Base-by-base conservation (phyloP, 192 early-diverging fungal species). In the Podila epicladia region DNA sequence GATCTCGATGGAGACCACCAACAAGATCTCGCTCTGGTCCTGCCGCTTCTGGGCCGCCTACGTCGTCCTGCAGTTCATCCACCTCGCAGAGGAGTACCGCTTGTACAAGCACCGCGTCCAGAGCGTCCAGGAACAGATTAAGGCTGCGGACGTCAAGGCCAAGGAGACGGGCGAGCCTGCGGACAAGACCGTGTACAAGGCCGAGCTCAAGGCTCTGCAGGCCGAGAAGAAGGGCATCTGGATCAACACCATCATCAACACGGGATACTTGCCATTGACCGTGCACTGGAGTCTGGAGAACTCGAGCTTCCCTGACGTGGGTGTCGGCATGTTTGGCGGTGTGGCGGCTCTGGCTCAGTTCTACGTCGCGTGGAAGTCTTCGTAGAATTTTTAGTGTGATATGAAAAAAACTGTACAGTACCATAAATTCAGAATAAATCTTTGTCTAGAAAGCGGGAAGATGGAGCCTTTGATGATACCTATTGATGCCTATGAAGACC, bases 21-120 rank as follows among this genome's bases (percentile, higher is more conserved):
- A 96, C 72, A 82, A 85, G 38, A 88, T 97, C 62, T 92, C 93
- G 29, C 92, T 96, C 68, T 99, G 97, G 97, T 92, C 90, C 62
- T 99, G 97, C 75, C 88, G 97, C 32, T 97, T 97, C 91, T 99
- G 97, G 97, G 97, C 96, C 0, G 88, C 86, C 29, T 97, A 97
- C 86, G 95, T 97, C 1, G 86, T 93, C 20, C 82, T 99, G 70
- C 94, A 99, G 84, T 97, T 96, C 85, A 88, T 85, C n/a, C 94
- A 92, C 67, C 88, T 97, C 55, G 89, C 82, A 26, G 89, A 92
- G 64, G 90, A 95, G 69, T 88, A 89, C 67, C 84, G 89, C 15
- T 65, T 89, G 48, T 80, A 92, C 50, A 88, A 88, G 75, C 35
- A 45, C 29, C 86, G 84, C 37, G 86, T 88, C 49, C 74, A 69